Evolutionary conservation across 805 yeast genomes (phyloP).

Genomic region (Suhomyces faveliae): DNA sequence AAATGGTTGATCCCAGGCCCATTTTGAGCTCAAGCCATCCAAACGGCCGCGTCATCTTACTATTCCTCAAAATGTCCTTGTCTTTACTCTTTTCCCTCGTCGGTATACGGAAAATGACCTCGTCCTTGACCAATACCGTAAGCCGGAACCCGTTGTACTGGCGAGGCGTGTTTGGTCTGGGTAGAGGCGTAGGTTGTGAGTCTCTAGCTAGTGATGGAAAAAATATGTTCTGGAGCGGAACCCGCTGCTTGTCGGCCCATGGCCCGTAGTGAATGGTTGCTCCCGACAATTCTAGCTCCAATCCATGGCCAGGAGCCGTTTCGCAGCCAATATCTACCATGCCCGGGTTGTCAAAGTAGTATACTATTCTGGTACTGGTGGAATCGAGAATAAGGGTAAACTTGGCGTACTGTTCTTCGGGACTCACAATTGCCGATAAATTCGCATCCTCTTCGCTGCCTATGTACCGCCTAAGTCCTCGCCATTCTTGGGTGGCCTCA

Average conservation of each 20-base stretch:
- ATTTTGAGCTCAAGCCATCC: constrained; percentile 88
- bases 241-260: constrained; percentile 89
- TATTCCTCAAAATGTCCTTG: constrained; percentile 24
- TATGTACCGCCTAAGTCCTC: constrained; percentile 73
- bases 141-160: constrained; percentile 56
- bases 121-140: constrained; percentile 59
- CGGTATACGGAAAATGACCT: constrained; percentile 71
- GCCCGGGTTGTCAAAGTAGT: constrained; percentile 76
- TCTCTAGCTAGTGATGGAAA: constrained; percentile 69
- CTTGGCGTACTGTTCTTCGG: constrained; percentile 76
- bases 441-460: constrained; percentile 33
- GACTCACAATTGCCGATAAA: constrained; percentile 31
- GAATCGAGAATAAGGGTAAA: constrained; percentile 69
- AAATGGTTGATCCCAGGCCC: constrained; percentile 50
- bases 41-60: constrained; percentile 55
- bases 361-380: constrained; percentile 49
- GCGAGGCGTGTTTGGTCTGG: constrained; percentile 53
- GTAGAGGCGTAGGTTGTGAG: constrained; percentile 30
- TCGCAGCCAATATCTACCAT: constrained; percentile 8
- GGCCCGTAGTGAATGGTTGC: constrained; percentile 86
- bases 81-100: constrained; percentile 84
- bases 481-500: constrained; percentile 50
- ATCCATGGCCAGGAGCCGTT: constrained; percentile 44
- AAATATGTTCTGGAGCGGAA: constrained; percentile 58
- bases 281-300: constrained; percentile 55